Evolutionary conservation across 2,329 filamentous ascomycete genomes (phyloP).

Genomic region (Colletotrichum musae): DNA sequence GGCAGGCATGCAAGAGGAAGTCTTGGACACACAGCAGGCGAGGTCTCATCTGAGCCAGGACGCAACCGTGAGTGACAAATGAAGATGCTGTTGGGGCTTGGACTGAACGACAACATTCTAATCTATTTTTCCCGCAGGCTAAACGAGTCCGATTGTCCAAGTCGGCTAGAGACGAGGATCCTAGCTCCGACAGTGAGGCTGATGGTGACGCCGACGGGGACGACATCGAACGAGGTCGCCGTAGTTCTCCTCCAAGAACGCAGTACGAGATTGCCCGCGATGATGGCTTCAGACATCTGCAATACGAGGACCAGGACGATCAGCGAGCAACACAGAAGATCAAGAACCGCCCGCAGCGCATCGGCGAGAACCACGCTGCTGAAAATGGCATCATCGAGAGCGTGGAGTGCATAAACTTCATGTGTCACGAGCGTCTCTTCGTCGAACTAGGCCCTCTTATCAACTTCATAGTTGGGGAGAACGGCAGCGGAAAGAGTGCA

Average conservation of each 20-base stretch:
- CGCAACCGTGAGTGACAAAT: conserved; percentile 53
- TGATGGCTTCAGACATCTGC: conserved; percentile 70
- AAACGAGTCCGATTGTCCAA: conserved; percentile 53
- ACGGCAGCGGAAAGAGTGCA: conserved; percentile 97
- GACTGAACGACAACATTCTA: neutral
- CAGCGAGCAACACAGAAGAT: conserved; percentile 76
- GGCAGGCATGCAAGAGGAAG: conserved; percentile 46
- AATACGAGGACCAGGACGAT: conserved; percentile 72
- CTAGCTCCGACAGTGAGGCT: conserved; percentile 42
- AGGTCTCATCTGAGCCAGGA: conserved; percentile 57
- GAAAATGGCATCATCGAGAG: conserved; percentile 91
- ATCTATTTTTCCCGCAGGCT: conserved; percentile 40
- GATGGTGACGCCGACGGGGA: conserved; percentile 50
- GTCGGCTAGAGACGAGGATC: conserved; percentile 39
- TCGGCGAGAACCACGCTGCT: conserved; percentile 80
- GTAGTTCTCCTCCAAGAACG: conserved; percentile 62
- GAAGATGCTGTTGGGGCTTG: neutral
- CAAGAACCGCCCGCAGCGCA: conserved; percentile 61
- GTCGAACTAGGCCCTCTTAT: conserved; percentile 93
- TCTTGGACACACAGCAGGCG: conserved; percentile 55
- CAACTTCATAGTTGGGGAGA: conserved; percentile 98
- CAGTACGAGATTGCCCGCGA: conserved; percentile 76
- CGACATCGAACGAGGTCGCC: conserved; percentile 47
- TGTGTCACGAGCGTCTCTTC: conserved; percentile 89
- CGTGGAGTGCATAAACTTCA: conserved; percentile 92